Percentiles rank a stretch among this genome's conserved stretches.
These are phyloP conservation scores for Cryptosporidium parvum DNA, from an alignment of 169 alveolate genomes.

Conservation along the genomic window DNA sequence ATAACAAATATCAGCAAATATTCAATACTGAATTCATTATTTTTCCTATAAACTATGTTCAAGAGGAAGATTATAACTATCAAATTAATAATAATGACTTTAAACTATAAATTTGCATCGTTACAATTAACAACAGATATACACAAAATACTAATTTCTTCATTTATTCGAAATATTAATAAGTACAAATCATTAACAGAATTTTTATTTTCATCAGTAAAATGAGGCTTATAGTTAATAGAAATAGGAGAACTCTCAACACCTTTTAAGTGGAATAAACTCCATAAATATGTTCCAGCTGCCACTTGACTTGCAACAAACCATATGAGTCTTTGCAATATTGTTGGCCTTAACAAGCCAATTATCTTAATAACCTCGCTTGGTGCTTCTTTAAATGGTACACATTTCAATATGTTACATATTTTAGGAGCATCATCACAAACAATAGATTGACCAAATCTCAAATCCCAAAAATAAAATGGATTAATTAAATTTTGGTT, in stretches of 20 bases:
- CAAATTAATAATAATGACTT: neutral
- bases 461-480: slow-evolving; percentile 24
- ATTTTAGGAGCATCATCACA: neutral
- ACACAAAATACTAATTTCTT: slow-evolving; percentile 15
- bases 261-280: slow-evolving; percentile 52
- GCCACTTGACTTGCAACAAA: slow-evolving; percentile 35
- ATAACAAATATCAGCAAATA: neutral
- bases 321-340: slow-evolving; percentile 32
- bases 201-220: slow-evolving; percentile 14
- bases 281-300: slow-evolving; percentile 33
- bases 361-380: slow-evolving; percentile 4
- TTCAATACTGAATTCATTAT: slow-evolving; percentile 55
- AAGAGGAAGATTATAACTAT: neutral
- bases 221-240: slow-evolving; percentile 47
- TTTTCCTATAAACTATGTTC: slow-evolving; percentile 26
- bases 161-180: slow-evolving; percentile 23
- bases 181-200: slow-evolving; percentile 38
- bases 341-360: slow-evolving; percentile 40
- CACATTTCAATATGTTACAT: neutral
- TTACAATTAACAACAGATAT: slow-evolving; percentile 25
- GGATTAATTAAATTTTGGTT: neutral
- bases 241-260: slow-evolving; percentile 22
- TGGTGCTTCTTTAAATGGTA: slow-evolving; percentile 19
- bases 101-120: slow-evolving; percentile 49
- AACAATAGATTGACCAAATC: neutral